Evolutionary conservation across 495 filamentous ascomycete genomes (phyloP).

Genomic region (Tuber melanosporum): DNA sequence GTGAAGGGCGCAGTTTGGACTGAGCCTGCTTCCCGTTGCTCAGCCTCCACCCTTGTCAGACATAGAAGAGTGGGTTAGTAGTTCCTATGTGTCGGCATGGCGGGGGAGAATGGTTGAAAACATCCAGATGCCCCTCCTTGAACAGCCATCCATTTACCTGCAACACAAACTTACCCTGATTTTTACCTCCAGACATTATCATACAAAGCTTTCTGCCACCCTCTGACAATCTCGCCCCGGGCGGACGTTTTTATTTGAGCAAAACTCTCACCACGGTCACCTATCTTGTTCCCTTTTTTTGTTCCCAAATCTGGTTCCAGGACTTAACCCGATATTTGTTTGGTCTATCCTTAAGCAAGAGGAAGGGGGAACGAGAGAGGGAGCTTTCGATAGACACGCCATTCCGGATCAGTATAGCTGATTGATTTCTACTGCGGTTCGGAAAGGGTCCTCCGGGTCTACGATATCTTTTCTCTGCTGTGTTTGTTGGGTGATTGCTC

Average conservation of each 20-base stretch:
- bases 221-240: background rate
- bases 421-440: background rate
- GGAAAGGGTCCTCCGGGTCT: background rate
- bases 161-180: background rate
- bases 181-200: background rate
- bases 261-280: background rate
- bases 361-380: background rate
- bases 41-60: conserved; percentile 16
- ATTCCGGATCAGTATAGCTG: background rate
- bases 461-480: background rate
- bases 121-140: conserved; percentile 28
- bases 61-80: background rate
- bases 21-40: conserved; percentile 8
- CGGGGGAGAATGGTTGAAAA: conserved; percentile 19
- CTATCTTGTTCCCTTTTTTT: background rate
- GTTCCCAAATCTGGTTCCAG: background rate
- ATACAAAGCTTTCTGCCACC: background rate
- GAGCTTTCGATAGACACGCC: background rate
- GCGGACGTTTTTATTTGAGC: background rate
- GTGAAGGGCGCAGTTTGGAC: conserved; percentile 12
- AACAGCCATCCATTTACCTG: background rate
- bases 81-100: conserved; percentile 3
- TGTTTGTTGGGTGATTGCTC: background rate
- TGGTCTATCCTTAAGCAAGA: background rate
- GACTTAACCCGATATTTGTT: background rate